A percentile compares a stretch with the other conserved stretches of the same genome.
Conservation (phyloP, 805 yeast species). For the Kluyveromyces siamensis region DNA sequence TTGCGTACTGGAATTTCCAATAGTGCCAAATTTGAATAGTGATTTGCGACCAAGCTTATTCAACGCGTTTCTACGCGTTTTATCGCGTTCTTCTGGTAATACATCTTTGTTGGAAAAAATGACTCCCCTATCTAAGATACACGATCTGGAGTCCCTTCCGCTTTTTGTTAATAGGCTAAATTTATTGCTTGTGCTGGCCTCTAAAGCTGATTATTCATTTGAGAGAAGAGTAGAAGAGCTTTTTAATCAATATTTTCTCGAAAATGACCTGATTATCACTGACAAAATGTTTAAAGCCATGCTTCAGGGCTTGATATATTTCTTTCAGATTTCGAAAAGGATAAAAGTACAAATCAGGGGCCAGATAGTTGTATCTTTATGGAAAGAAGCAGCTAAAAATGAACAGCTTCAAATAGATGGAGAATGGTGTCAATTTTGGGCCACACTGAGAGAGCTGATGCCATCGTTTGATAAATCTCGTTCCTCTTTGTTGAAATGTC, state of each 20-base stretch:
- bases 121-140: constrained; percentile 22
- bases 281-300: constrained; percentile 3
- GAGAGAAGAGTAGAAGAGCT: constrained; percentile 19
- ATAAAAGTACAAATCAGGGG: constrained; percentile 12
- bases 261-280: background rate
- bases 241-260: constrained; percentile 9
- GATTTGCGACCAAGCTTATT: constrained; percentile 8
- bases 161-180: constrained; percentile 23
- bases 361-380: constrained; percentile 4
- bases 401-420: background rate
- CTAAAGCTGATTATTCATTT: constrained; percentile 11
- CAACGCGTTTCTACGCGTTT: constrained; percentile 16
- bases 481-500: constrained; percentile 7
- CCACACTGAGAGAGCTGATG: constrained; percentile 3
- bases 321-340: constrained; percentile 4
- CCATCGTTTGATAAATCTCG: constrained; percentile 4
- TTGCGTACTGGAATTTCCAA: background rate
- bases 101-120: constrained; percentile 17
- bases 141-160: constrained; percentile 10
- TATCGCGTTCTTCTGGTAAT: constrained; percentile 8
- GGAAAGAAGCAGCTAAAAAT: constrained; percentile 1
- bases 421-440: constrained; percentile 7
- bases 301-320: constrained; percentile 6
- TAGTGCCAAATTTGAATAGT: background rate
- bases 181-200: constrained; percentile 16